Evolutionary conservation across 2,329 filamentous ascomycete genomes (phyloP), one percentile per base, ranked within the genome.

Genomic region (Didymella segeticola): DNA sequence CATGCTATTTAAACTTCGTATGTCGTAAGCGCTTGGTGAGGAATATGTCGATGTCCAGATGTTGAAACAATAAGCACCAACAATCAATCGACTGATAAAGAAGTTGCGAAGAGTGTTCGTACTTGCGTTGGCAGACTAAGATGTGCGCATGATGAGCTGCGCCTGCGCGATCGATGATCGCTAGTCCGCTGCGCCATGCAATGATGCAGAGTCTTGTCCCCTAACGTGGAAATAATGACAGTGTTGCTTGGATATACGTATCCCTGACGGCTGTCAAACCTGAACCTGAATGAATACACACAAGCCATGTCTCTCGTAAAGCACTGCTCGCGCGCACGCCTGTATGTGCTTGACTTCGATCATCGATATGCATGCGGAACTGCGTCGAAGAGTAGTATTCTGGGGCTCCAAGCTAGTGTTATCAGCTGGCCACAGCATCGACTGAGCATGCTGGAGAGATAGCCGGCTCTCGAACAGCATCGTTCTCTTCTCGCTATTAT

Each of bases 1-100:
- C 37, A 38, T 33, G 20, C 26, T n/a, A n/a, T n/a, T n/a, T n/a
- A n/a, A n/a, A n/a, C n/a, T 23, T 34, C 22, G 22, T 9, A 33
- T 43, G 46, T 23, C 25, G 39, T 49, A 54, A 54, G 45, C 45
- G 23, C 8, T 53, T 23, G 22, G 29, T 45, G 34, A 12, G 15
- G 41, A 12, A 19, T 47, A 25, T 31, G 23, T 27, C 22, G 36
- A 25, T 31, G 22, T 33, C 42, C 34, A 45, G 9, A 26, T 39
- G 43, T 26, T 31, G 37, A 29, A 39, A 20, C 34, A 36, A 33
- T 36, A 17, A 22, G 15, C 33, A 8, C 12, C 14, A 33, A 14
- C 19, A 19, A 47, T 25, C 14, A 17, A 37, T 38, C 22, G 43
- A n/a, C 20, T 23, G 27, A 22, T 6, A 25, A 51, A n/a, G 22